phyloP scores from a whole-genome alignment of 495 filamentous ascomycete genomes.

The Hyaloscypha variabilis region DNA sequence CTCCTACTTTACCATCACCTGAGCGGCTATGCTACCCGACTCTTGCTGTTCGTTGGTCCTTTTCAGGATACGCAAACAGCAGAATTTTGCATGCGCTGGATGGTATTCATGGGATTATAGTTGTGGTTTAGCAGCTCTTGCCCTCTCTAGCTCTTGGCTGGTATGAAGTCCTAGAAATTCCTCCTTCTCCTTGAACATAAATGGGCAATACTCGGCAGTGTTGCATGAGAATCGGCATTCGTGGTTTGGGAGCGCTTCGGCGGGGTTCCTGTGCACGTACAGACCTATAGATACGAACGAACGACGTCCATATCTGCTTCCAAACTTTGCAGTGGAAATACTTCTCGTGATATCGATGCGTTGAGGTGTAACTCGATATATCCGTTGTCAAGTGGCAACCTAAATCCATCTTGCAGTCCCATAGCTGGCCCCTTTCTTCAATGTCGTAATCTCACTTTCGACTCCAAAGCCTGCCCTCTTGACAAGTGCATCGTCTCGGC shows the following conservation, averaged over 20 bases:
- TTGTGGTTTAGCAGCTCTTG: neutral
- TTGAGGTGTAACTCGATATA: too few relatives aligned
- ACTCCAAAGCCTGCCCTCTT: constrained; percentile 24
- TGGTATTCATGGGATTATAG: neutral
- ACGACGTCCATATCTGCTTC: neutral
- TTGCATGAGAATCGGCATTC: neutral
- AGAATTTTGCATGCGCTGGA: neutral
- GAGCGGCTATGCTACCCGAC: neutral
- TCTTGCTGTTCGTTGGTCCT: neutral
- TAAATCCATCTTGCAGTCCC: constrained; percentile 25
- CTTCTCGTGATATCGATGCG: too few relatives aligned
- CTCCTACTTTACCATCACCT: constrained; percentile 34
- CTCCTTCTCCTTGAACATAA: neutral
- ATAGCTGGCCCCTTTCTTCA: constrained; percentile 18
- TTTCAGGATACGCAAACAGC: neutral
- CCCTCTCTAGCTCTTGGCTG: neutral
- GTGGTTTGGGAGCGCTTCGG: neutral
- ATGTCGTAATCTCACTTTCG: constrained; percentile 17
- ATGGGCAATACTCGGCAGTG: neutral
- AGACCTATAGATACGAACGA: neutral
- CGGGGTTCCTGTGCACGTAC: neutral
- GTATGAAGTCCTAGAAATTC: neutral
- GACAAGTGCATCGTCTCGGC: constrained; percentile 12
- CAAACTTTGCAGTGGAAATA: too few relatives aligned
- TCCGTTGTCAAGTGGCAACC: neutral